A percentile compares a stretch with the other conserved stretches of the same genome.
phyloP scores from a whole-genome alignment of 306 rosid species.

The Begonia loranthoides region DNA sequence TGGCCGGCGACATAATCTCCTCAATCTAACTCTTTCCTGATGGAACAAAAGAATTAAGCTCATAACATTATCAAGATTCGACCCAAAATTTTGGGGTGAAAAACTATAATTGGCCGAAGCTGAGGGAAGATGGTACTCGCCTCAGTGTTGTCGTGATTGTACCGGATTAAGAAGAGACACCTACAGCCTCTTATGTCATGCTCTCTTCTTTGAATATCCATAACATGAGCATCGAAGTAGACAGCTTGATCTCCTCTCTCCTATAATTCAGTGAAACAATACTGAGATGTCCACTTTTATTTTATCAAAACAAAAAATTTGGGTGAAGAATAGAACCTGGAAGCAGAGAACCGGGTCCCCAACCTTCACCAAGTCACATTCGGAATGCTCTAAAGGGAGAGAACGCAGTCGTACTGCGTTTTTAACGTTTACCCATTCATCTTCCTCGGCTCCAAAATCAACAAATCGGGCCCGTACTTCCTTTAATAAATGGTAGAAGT shows the following conservation, averaged over 20 bases:
- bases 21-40: slow-evolving; percentile 73
- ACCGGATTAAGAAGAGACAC: slow-evolving; percentile 63
- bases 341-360: slow-evolving; percentile 80
- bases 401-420: slow-evolving; percentile 72
- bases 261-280: slow-evolving; percentile 20
- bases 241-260: slow-evolving; percentile 83
- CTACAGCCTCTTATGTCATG: slow-evolving; percentile 96
- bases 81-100: neutral
- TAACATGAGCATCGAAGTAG: slow-evolving; percentile 68
- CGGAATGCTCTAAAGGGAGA: slow-evolving; percentile 54
- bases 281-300: slow-evolving; percentile 4
- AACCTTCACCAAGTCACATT: slow-evolving; percentile 52
- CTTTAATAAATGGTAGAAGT: slow-evolving; percentile 57
- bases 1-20: slow-evolving; percentile 68
- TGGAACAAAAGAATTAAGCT: neutral
- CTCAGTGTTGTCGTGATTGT: slow-evolving; percentile 69
- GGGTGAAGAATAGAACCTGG: slow-evolving; percentile 36
- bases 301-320: neutral
- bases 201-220: slow-evolving; percentile 66
- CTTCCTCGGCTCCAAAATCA: slow-evolving; percentile 90
- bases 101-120: too few relatives aligned
- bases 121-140: slow-evolving; percentile 16
- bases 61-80: neutral
- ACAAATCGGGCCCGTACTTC: slow-evolving; percentile 83
- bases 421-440: slow-evolving; percentile 77